phyloP scores from a whole-genome alignment of 2,329 filamentous ascomycete species.

The Fusarium neocosmosporiellum region DNA sequence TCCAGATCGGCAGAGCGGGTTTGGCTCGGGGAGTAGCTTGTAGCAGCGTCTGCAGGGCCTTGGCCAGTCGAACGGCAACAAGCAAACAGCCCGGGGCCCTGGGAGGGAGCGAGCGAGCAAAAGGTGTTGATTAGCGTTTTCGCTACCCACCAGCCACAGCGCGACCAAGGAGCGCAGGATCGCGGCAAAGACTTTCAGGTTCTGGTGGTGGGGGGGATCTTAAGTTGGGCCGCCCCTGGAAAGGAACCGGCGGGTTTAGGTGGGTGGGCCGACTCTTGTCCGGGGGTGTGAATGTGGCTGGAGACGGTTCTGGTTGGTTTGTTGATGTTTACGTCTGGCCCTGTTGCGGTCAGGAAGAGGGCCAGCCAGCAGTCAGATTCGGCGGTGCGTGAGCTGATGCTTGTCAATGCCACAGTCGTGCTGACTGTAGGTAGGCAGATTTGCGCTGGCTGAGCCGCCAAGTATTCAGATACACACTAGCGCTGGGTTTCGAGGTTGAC shows the following conservation, averaged over 20 bases:
- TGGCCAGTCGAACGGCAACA: conserved; percentile 14
- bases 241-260: conserved; percentile 1
- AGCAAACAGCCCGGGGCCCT: conserved; percentile 5
- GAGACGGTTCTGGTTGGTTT: conserved; percentile 13
- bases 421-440: conserved; percentile 1
- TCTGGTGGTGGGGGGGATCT: conserved; percentile 13
- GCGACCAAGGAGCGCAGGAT: conserved; percentile 9
- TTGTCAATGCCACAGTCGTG: background rate
- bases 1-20: conserved; percentile 39
- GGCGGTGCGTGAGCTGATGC: conserved; percentile 21
- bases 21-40: conserved; percentile 33
- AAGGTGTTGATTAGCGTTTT: conserved; percentile 20
- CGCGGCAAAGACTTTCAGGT: conserved; percentile 17
- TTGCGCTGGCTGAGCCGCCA: background rate
- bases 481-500: conserved; percentile 2
- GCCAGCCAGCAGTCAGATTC: conserved; percentile 15
- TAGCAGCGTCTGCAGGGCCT: conserved; percentile 20
- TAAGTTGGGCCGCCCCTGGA: conserved; percentile 1
- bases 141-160: conserved; percentile 24
- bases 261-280: conserved; percentile 1
- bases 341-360: background rate
- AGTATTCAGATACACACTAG: background rate
- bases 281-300: conserved; percentile 16
- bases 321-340: conserved; percentile 31
- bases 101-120: background rate